Conservation (phyloP, 805 yeast species). For the Yarrowia sp. region DNA sequence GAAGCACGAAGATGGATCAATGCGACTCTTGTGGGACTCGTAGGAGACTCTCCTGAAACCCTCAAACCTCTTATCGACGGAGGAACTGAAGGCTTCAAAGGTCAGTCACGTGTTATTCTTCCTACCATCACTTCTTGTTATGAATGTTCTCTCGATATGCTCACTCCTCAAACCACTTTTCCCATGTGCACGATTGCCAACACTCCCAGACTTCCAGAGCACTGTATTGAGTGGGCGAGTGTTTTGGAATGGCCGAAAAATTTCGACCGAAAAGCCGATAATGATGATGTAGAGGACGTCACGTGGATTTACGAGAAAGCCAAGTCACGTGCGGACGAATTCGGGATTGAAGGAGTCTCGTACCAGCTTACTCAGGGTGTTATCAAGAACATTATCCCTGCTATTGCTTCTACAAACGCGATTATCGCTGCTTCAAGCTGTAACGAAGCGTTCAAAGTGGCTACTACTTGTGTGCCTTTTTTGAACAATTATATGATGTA, state of each 20-base stretch:
- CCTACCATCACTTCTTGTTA: conserved; percentile 88
- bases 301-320: conserved; percentile 61
- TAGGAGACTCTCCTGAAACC: conserved; percentile 46
- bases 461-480: conserved; percentile 65
- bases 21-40: conserved; percentile 60
- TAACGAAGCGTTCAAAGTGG: conserved; percentile 77
- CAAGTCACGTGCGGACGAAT: conserved; percentile 55
- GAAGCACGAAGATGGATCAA: conserved; percentile 93
- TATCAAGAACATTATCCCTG: conserved; percentile 87
- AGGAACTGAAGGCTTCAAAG: conserved; percentile 92
- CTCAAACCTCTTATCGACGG: conserved; percentile 81
- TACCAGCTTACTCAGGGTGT: conserved; percentile 75
- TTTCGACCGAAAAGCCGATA: conserved; percentile 38
- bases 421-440: conserved; percentile 86
- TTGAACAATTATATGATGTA: conserved; percentile 81
- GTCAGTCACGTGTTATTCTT: conserved; percentile 81
- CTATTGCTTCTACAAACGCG: conserved; percentile 92
- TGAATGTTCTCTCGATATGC: conserved; percentile 81
- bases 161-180: conserved; percentile 57
- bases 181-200: conserved; percentile 95
- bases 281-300: conserved; percentile 63
- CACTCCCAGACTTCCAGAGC: conserved; percentile 92
- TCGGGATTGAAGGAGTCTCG: conserved; percentile 70
- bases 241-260: conserved; percentile 67
- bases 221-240: conserved; percentile 88